Base-by-base conservation (phyloP, 2,329 filamentous ascomycete genomes). In the Pezicula radicicola region DNA sequence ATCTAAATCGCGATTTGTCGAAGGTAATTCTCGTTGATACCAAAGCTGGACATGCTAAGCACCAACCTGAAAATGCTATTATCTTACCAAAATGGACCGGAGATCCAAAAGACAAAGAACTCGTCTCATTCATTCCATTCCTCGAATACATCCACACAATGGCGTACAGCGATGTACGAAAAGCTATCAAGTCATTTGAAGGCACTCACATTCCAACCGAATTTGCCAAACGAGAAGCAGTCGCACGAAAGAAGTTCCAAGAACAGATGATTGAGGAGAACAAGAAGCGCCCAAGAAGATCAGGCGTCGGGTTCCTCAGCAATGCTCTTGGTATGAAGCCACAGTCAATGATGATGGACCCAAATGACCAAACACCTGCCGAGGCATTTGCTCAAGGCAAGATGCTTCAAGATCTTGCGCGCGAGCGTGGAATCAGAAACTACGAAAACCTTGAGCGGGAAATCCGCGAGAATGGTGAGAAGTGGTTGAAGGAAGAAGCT, bases 21-120 rank as follows among this genome's bases (percentile, higher is more conserved):
- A 97, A 97, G 75, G 91, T 96, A 46, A 91, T 99, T 68, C 85
- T 99, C 62, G 81, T 99, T 65, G 94, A 99, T 69, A 96, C 91
- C 45, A 86, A 95, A 58, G 74, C 87, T 37, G 75, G 82, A 39
- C 91, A 97, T 64, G 89, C 93, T 55, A 87, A 89, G 63, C 83
- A 88, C 58, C 94, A 99, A 67, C 94, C 94, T n/a, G 91, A 96
- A 65, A 99, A 99, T 71, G 91, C 94, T 59, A 94, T 99, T 60
- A 76, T 97, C 44, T 76, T 99, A 28, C 84, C 91, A 28, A 91
- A 92, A 63, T 99, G 94, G 94, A 88, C 80, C 51, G 94, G 94
- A 33, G 81, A 95, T 60, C 72, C 85, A 44, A 83, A 85, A 62
- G 93, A 99, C 70, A 91, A 85, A 67, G 89, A 91, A 44, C 86